A percentile compares a stretch with the other conserved stretches of the same genome.
phyloP scores from a whole-genome alignment of 805 yeast species.

The Metahyphopichia silvanorum region DNA sequence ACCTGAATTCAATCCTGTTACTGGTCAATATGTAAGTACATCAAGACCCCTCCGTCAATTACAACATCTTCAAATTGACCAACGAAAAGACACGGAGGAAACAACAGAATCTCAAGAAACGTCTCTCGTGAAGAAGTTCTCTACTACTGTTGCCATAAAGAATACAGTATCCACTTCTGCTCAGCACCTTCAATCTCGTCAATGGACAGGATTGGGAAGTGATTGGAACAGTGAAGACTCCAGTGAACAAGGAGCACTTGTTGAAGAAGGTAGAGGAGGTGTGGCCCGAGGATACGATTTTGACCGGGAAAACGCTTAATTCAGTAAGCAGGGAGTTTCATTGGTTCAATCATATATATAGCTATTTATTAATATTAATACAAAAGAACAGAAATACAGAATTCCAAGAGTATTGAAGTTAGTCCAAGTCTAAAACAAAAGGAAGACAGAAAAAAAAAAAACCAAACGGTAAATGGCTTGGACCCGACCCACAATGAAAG shows the following conservation, averaged over 20 bases:
- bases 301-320: conserved; percentile 17
- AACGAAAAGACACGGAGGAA: conserved; percentile 18
- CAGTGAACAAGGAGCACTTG: conserved; percentile 64
- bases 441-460: too few relatives aligned
- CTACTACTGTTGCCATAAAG: conserved; percentile 60
- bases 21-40: conserved; percentile 67
- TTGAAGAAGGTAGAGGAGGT: conserved; percentile 83
- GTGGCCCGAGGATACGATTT: conserved; percentile 81
- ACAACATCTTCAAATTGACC: conserved; percentile 62
- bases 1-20: conserved; percentile 86
- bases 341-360: too few relatives aligned
- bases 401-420: too few relatives aligned
- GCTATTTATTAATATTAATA: too few relatives aligned
- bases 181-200: conserved; percentile 60
- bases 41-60: conserved; percentile 73
- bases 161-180: conserved; percentile 91
- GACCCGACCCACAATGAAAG: too few relatives aligned
- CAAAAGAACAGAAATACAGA: too few relatives aligned
- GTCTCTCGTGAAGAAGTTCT: conserved; percentile 52
- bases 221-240: conserved; percentile 51
- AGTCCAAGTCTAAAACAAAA: too few relatives aligned
- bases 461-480: too few relatives aligned
- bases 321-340: too few relatives aligned
- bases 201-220: conserved; percentile 91
- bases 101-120: conserved; percentile 15